phyloP scores from a whole-genome alignment of 345 rosid genomes.

The Heritiera fomes region DNA sequence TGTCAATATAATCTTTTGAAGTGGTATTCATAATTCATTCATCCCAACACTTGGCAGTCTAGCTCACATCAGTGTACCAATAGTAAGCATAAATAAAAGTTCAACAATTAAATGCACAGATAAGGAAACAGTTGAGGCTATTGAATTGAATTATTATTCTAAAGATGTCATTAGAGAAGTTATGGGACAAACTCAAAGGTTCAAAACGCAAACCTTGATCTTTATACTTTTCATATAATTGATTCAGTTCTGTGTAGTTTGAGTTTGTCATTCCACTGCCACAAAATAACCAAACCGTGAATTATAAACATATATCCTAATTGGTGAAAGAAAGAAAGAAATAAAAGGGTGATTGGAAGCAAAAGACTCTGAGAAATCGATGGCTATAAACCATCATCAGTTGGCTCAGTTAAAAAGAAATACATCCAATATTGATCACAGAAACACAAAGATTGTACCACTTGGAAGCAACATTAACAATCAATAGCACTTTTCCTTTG shows the following conservation, averaged over 20 bases:
- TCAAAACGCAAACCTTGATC: slow-evolving; percentile 58
- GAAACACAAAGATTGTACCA: slow-evolving; percentile 40
- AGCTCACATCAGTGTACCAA: neutral
- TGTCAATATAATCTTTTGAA: neutral
- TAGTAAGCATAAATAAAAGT: neutral
- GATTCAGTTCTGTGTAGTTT: slow-evolving; percentile 75
- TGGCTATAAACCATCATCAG: neutral
- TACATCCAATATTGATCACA: neutral
- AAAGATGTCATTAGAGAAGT: neutral
- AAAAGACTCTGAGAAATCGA: neutral
- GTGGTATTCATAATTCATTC: neutral
- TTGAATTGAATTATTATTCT: no score
- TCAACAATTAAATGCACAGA: neutral
- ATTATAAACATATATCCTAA: neutral
- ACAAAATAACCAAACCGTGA: slow-evolving; percentile 20
- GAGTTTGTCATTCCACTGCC: slow-evolving; percentile 88
- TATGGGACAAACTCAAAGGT: neutral
- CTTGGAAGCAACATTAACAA: slow-evolving; percentile 72
- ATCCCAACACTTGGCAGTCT: neutral
- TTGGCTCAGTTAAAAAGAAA: neutral
- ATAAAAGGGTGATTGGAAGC: neutral
- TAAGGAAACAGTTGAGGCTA: neutral
- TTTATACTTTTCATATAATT: slow-evolving; percentile 71
- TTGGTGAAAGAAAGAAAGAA: neutral
- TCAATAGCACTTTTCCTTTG: slow-evolving; percentile 63